A percentile compares a stretch with the other conserved stretches of the same genome.
Conservation (phyloP, 1,284 basidiomycete genomes). For the Pyrrhoderma lamaoense region DNA sequence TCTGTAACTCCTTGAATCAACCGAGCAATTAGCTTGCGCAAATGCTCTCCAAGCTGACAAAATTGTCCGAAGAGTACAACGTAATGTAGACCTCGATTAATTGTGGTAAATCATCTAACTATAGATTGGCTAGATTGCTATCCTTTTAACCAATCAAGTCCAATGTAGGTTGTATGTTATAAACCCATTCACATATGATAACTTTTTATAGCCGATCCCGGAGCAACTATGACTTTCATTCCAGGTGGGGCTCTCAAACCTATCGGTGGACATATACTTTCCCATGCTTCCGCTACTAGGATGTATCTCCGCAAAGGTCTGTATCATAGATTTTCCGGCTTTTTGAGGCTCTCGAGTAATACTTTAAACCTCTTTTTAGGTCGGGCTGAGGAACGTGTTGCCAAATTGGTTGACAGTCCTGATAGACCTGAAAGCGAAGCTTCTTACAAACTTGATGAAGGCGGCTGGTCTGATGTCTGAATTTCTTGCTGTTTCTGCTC, state of each 20-base stretch:
- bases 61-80: conserved; percentile 87
- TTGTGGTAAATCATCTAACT: background rate
- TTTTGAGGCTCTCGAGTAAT: background rate
- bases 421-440: conserved; percentile 90
- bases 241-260: conserved; percentile 83
- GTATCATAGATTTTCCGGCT: conserved; percentile 6
- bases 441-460: conserved; percentile 84
- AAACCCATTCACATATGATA: conserved; percentile 2
- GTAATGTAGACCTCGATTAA: conserved; percentile 31
- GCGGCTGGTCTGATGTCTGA: conserved; percentile 74
- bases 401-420: conserved; percentile 91
- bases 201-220: conserved; percentile 67
- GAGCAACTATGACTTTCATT: conserved; percentile 91
- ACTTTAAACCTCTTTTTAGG: conserved; percentile 36
- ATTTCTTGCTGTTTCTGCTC: background rate
- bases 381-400: conserved; percentile 88
- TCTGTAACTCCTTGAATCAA: background rate
- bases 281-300: conserved; percentile 79
- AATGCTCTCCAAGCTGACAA: conserved; percentile 86
- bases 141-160: conserved; percentile 89
- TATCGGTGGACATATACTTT: conserved; percentile 81
- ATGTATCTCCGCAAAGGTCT: conserved; percentile 83
- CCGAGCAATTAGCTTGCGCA: conserved; percentile 48
- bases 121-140: conserved; percentile 55
- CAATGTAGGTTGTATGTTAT: conserved; percentile 47